Evolutionary conservation across 106 monocot species (phyloP).

Genomic region (Apostasia shenzhenica): DNA sequence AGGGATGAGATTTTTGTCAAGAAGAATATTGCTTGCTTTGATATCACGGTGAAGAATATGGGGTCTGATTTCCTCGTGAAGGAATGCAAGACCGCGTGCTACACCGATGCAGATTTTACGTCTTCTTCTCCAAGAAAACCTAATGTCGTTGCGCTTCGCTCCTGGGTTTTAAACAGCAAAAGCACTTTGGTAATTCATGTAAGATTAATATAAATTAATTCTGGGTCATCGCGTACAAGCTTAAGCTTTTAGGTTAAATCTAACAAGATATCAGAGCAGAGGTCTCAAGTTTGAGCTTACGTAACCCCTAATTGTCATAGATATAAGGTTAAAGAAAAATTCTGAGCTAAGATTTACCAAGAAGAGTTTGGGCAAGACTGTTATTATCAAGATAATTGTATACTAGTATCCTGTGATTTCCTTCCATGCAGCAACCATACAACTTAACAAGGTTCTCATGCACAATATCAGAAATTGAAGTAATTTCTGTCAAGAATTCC

Average conservation of each 20-base stretch:
- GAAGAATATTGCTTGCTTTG: conserved; percentile 24
- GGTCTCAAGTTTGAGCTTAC: too few species aligned
- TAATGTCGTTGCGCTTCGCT: conserved; percentile 17
- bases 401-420: conserved; percentile 47
- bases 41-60: conserved; percentile 24
- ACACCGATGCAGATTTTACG: conserved; percentile 18
- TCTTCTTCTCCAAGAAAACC: conserved; percentile 17
- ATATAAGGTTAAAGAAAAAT: too few species aligned
- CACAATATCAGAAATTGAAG: conserved; percentile 38
- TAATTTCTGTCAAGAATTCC: conserved; percentile 70
- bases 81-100: conserved; percentile 28
- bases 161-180: not conserved
- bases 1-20: conserved; percentile 21
- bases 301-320: too few species aligned
- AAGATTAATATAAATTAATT: too few species aligned
- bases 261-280: too few species aligned
- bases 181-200: too few species aligned
- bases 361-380: conserved; percentile 72
- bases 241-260: too few species aligned
- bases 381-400: conserved; percentile 82
- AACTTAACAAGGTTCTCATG: conserved; percentile 73
- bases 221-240: too few species aligned
- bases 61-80: conserved; percentile 19
- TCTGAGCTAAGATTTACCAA: conserved; percentile 35
- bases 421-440: conserved; percentile 62